Evolutionary conservation across 2,329 filamentous ascomycete genomes (phyloP).

Genomic region (Microdochium bolleyi): DNA sequence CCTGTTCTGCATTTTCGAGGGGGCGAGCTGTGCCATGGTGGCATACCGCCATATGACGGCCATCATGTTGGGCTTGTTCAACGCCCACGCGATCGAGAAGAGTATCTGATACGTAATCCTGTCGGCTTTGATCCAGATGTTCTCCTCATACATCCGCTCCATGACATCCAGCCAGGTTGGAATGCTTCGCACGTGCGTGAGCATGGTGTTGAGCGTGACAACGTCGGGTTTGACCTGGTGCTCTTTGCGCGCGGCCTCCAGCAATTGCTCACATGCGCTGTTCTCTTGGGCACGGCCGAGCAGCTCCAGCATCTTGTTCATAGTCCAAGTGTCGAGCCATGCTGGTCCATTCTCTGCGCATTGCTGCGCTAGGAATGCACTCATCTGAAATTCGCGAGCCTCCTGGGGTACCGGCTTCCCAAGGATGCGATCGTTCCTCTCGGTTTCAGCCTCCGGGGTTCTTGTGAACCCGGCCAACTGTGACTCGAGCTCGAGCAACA

Average conservation of each 20-base stretch:
- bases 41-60: constrained; percentile 20
- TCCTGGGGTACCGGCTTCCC: background rate
- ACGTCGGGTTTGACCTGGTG: constrained; percentile 6
- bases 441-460: background rate
- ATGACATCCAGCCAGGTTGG: constrained; percentile 6
- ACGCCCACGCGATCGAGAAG: constrained; percentile 15
- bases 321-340: constrained; percentile 16
- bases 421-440: too few relatives aligned
- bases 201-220: constrained; percentile 18
- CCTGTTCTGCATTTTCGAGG: constrained; percentile 10
- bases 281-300: constrained; percentile 8
- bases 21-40: constrained; percentile 6
- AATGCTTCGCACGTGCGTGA: constrained; percentile 12
- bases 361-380: constrained; percentile 9
- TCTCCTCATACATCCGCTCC: constrained; percentile 7
- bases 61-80: constrained; percentile 18
- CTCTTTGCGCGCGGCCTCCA: constrained; percentile 6
- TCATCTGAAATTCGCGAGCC: constrained; percentile 2
- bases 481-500: constrained; percentile 11
- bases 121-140: constrained; percentile 9
- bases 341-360: constrained; percentile 10
- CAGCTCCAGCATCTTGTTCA: constrained; percentile 18
- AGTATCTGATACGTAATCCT: constrained; percentile 14
- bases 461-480: background rate
- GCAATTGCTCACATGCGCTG: constrained; percentile 9